Evolutionary conservation across 1,284 basidiomycete genomes (phyloP).

Genomic region (Trametes hirsuta): DNA sequence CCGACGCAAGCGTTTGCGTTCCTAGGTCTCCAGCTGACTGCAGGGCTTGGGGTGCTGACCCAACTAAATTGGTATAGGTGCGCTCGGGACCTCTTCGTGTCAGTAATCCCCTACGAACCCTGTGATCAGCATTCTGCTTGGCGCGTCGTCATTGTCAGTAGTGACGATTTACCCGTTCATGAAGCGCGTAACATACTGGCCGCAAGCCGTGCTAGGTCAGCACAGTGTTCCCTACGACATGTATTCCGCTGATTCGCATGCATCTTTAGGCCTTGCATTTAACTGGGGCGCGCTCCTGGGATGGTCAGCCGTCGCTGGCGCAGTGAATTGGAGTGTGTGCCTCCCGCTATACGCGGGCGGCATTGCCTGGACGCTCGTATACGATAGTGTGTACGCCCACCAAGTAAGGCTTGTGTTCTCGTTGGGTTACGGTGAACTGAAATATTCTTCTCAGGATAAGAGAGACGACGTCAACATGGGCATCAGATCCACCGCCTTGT

Average conservation of each 20-base stretch:
- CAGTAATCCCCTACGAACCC: too few relatives aligned
- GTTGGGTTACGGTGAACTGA: background rate
- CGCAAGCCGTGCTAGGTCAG: slow-evolving; percentile 90
- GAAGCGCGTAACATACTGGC: slow-evolving; percentile 98
- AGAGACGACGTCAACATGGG: slow-evolving; percentile 86
- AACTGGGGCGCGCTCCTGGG: slow-evolving; percentile 98
- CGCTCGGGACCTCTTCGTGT: slow-evolving; percentile 22
- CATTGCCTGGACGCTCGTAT: slow-evolving; percentile 93
- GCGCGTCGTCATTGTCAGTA: slow-evolving; percentile 87
- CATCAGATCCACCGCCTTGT: slow-evolving; percentile 92
- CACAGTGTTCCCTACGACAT: slow-evolving; percentile 6
- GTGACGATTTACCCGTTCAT: slow-evolving; percentile 95
- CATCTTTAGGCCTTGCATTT: slow-evolving; percentile 79
- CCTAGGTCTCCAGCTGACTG: slow-evolving; percentile 81
- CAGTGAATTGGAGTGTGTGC: slow-evolving; percentile 83
- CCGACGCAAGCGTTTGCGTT: slow-evolving; percentile 81
- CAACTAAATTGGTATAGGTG: slow-evolving; percentile 97
- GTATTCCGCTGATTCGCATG: background rate
- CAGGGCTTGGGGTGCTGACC: slow-evolving; percentile 87
- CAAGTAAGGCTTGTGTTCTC: slow-evolving; percentile 57
- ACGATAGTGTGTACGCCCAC: slow-evolving; percentile 98
- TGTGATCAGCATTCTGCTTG: slow-evolving; percentile 77
- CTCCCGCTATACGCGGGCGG: slow-evolving; percentile 91
- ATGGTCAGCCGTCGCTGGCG: slow-evolving; percentile 91
- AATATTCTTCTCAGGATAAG: slow-evolving; percentile 75